These are phyloP conservation scores for Juncus effusus DNA, from an alignment of 176 grass and related monocot species.

Conservation along the genomic window DNA sequence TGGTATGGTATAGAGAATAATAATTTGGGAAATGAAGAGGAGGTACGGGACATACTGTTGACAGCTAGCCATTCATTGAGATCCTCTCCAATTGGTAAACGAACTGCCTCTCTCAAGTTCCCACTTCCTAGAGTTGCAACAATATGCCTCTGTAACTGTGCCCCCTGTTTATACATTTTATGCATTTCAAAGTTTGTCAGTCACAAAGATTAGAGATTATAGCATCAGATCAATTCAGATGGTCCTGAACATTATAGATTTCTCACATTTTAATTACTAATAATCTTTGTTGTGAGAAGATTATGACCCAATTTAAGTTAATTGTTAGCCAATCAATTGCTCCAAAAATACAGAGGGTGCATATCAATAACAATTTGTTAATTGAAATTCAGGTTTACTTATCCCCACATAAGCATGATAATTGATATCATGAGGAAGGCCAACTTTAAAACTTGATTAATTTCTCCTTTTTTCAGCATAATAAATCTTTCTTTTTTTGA, in stretches of 20 bases:
- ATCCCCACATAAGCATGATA: no score
- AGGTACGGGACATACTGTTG: conserved; percentile 49
- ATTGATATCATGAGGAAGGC: no score
- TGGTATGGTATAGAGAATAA: not conserved
- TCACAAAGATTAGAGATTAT: not conserved
- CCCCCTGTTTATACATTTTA: conserved; percentile 38
- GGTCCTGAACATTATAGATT: conserved; percentile 5
- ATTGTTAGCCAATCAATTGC: conserved; percentile 30
- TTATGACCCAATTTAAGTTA: not conserved
- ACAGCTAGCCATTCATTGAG: conserved; percentile 87
- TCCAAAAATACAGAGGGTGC: conserved; percentile 16
- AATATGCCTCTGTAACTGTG: conserved; percentile 79
- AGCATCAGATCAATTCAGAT: not conserved
- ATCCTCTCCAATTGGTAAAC: conserved; percentile 76
- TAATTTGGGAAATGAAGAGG: not conserved
- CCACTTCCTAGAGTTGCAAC: conserved; percentile 78
- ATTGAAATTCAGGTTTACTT: no score
- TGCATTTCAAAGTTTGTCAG: not conserved
- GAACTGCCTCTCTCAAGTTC: conserved; percentile 69
- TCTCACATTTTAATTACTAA: not conserved
- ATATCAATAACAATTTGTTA: not conserved
- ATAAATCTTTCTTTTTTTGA: no score
- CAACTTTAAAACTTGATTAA: no score
- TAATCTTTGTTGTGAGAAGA: not conserved
- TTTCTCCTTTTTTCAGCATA: no score